Conservation (phyloP, 768 basidiomycete species). For the Boletus pseudo-olivaceus region DNA sequence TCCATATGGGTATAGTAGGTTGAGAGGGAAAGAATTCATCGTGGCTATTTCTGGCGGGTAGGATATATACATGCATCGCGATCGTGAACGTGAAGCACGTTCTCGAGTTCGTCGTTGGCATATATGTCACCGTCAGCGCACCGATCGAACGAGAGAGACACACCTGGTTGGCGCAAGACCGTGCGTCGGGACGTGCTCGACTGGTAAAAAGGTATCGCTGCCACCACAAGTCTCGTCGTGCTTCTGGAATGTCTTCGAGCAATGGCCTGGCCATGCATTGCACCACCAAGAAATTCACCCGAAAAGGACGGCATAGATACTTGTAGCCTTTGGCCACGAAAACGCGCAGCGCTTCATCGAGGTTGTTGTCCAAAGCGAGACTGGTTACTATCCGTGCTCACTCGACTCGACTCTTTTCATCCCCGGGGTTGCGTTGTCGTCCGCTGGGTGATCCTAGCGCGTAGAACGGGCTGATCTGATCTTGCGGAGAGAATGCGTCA, state of each 20-base stretch:
- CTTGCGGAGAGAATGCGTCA: neutral
- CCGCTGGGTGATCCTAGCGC: neutral
- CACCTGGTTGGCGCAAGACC: too few species aligned
- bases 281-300: neutral
- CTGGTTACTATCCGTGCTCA: too few species aligned
- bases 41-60: neutral
- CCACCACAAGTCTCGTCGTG: neutral
- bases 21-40: neutral
- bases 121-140: neutral
- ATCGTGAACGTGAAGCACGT: too few species aligned
- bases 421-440: neutral
- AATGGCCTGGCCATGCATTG: too few species aligned
- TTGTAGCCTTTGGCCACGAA: neutral
- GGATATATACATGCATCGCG: neutral
- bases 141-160: neutral
- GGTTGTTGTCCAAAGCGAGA: neutral
- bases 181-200: neutral
- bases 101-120: neutral
- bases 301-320: neutral
- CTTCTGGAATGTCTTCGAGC: too few species aligned
- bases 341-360: neutral
- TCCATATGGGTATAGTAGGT: too few species aligned
- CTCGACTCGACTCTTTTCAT: neutral
- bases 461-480: neutral
- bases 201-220: neutral